These are phyloP conservation scores for Rosellinia necatrix DNA, from an alignment of 2,329 filamentous ascomycete species.

Conservation along the genomic window DNA sequence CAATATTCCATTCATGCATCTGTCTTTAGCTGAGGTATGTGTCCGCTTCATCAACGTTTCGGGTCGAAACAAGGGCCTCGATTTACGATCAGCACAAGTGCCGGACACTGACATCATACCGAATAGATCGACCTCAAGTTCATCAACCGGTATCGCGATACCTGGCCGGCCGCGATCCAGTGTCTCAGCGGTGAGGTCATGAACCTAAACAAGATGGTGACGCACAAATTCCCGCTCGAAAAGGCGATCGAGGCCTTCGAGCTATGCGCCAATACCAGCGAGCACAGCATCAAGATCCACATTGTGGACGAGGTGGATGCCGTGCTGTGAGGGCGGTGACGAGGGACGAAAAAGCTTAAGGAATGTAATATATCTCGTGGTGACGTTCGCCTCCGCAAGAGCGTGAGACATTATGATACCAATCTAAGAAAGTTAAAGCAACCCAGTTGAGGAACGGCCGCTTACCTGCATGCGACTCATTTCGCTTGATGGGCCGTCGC, in stretches of 20 bases:
- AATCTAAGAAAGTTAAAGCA: constrained; percentile 17
- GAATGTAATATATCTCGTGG: constrained; percentile 3
- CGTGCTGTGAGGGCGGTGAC: constrained; percentile 21
- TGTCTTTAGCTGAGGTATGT: constrained; percentile 62
- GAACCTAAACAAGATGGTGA: constrained; percentile 65
- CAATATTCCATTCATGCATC: constrained; percentile 69
- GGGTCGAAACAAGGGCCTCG: not conserved
- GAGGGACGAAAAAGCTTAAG: not conserved
- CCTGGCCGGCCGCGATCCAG: constrained; percentile 69
- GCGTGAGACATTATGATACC: constrained; percentile 16
- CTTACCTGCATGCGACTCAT: constrained; percentile 1
- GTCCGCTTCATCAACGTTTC: not conserved
- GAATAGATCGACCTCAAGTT: constrained; percentile 67
- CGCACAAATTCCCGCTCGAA: constrained; percentile 66
- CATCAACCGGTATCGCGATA: constrained; percentile 72
- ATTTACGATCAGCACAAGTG: not conserved
- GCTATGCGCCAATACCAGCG: constrained; percentile 54
- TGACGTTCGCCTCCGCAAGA: not conserved
- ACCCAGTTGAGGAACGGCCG: too few species aligned
- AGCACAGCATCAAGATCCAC: constrained; percentile 64
- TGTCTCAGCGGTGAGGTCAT: constrained; percentile 63
- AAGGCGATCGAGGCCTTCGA: constrained; percentile 62
- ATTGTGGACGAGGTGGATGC: constrained; percentile 55
- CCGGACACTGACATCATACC: constrained; percentile 12
- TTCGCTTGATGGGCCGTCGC: too few species aligned